phyloP scores from a whole-genome alignment of 2,329 filamentous ascomycete species.

The Trichoderma endophyticum region DNA sequence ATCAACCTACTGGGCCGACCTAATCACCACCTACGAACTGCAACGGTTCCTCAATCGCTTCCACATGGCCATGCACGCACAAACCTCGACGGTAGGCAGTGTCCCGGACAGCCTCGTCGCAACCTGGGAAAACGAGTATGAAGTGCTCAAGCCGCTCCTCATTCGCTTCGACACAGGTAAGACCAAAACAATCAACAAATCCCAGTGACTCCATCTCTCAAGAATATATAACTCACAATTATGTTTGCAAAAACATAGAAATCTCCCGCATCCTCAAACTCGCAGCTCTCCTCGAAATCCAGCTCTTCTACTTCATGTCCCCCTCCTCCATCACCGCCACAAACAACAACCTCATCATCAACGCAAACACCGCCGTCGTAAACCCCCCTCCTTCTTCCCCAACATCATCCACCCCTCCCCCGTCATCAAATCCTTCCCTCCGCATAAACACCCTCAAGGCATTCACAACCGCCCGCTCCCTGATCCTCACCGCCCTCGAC shows the following conservation, averaged over 20 bases:
- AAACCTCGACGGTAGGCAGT: conserved; percentile 44
- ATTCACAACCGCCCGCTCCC: conserved; percentile 46
- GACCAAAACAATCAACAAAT: neutral
- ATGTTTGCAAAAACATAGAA: conserved; percentile 32
- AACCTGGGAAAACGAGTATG: conserved; percentile 52
- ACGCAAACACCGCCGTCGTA: neutral
- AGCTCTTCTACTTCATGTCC: conserved; percentile 51
- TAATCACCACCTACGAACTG: conserved; percentile 44
- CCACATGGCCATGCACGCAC: conserved; percentile 46
- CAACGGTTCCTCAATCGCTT: conserved; percentile 51
- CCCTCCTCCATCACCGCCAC: conserved; percentile 18
- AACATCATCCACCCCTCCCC: neutral
- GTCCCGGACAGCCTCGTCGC: conserved; percentile 46
- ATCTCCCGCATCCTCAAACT: conserved; percentile 48
- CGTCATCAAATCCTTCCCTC: conserved; percentile 25
- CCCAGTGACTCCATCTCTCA: neutral
- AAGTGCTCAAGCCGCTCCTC: conserved; percentile 45
- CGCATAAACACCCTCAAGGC: conserved; percentile 45
- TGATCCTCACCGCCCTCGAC: conserved; percentile 42
- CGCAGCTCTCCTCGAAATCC: conserved; percentile 50
- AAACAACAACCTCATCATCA: neutral
- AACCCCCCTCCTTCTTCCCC: neutral
- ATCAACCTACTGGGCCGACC: conserved; percentile 41
- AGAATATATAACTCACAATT: neutral
- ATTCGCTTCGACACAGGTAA: conserved; percentile 46